Conservation (phyloP, 192 early-diverging fungal species). For the Coemansia sp. region DNA sequence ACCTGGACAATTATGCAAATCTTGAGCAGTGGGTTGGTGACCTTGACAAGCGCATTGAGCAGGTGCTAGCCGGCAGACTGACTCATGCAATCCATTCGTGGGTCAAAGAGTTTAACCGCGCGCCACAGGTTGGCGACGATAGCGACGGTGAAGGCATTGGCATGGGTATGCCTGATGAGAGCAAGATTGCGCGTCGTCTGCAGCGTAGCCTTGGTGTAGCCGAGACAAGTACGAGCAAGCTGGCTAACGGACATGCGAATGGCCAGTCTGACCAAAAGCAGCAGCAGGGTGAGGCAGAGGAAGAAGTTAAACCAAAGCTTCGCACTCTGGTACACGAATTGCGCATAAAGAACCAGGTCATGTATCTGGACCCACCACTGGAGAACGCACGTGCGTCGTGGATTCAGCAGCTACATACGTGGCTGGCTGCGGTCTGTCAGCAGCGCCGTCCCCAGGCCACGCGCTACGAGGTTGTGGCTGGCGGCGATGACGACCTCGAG, state of each 20-base stretch:
- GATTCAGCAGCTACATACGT: constrained; percentile 88
- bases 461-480: constrained; percentile 80
- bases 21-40: constrained; percentile 84
- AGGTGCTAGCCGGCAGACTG: constrained; percentile 70
- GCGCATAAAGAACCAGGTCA: constrained; percentile 89
- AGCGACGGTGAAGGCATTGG: constrained; percentile 21
- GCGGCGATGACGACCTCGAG: constrained; percentile 60
- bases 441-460: constrained; percentile 84
- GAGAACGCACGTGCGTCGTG: constrained; percentile 89
- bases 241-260: not conserved
- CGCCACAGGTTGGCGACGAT: constrained; percentile 48
- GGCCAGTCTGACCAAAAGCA: constrained; percentile 1
- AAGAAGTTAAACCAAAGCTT: constrained; percentile 63
- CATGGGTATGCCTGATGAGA: constrained; percentile 25
- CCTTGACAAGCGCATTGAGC: constrained; percentile 78
- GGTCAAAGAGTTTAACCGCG: constrained; percentile 64
- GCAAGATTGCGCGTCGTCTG: constrained; percentile 28
- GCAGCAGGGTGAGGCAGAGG: constrained; percentile 14
- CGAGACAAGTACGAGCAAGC: constrained; percentile 2
- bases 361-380: constrained; percentile 94
- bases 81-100: constrained; percentile 73
- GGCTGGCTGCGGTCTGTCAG: constrained; percentile 86
- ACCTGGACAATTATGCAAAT: constrained; percentile 93
- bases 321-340: constrained; percentile 81
- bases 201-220: constrained; percentile 36